Evolutionary conservation across 768 basidiomycete genomes (phyloP).

Genomic region (Cyathus striatus): DNA sequence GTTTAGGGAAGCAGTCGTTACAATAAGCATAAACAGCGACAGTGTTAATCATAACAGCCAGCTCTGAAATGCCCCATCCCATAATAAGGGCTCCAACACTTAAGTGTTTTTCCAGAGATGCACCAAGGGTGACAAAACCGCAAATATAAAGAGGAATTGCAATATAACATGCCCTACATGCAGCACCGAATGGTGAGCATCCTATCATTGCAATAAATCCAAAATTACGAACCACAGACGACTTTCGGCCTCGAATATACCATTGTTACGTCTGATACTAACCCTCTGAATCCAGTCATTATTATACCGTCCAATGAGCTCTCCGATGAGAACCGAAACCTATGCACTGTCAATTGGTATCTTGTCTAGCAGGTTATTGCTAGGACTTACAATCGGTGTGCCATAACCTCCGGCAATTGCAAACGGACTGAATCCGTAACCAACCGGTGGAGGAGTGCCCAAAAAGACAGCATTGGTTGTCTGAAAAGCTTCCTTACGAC

Average conservation of each 20-base stretch:
- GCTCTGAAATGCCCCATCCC: conserved; percentile 63
- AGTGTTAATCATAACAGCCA: conserved; percentile 54
- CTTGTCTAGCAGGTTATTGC: neutral
- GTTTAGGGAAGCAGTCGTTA: conserved; percentile 19
- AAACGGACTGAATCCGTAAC: conserved; percentile 46
- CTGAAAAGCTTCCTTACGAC: conserved; percentile 21
- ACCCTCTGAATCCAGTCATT: conserved; percentile 49
- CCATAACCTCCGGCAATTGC: conserved; percentile 50
- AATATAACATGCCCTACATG: conserved; percentile 51
- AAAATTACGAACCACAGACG: conserved; percentile 65
- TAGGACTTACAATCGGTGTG: conserved; percentile 44
- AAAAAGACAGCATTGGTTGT: conserved; percentile 66
- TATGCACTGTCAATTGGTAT: conserved; percentile 11
- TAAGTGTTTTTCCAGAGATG: conserved; percentile 46
- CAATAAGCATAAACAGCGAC: conserved; percentile 51
- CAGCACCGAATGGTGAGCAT: neutral
- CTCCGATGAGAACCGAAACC: conserved; percentile 50
- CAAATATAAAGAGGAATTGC: conserved; percentile 56
- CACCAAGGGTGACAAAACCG: conserved; percentile 57
- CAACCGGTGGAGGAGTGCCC: conserved; percentile 46
- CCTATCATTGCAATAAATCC: too few species aligned
- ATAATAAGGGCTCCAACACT: conserved; percentile 50
- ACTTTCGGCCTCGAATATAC: conserved; percentile 56
- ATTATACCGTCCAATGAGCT: conserved; percentile 44
- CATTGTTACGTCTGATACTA: conserved; percentile 42